Conservation (phyloP, 495 filamentous ascomycete genomes). For the Clavariopsis aquatica region DNA sequence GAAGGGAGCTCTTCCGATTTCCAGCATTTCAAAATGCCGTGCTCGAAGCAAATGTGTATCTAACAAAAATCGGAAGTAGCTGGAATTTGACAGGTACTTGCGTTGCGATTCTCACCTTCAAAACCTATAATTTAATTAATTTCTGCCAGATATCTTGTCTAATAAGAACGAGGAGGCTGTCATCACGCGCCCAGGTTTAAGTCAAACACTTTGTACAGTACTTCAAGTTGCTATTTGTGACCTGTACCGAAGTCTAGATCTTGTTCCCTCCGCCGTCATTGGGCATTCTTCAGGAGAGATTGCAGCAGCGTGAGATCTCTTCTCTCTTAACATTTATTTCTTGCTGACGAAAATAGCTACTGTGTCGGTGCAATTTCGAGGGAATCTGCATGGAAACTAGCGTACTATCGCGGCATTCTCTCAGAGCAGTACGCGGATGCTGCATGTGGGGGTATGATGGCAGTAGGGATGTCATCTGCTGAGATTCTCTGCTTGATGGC, state of each 20-base stretch:
- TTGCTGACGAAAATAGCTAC: too few species aligned
- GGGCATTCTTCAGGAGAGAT: conserved; percentile 33
- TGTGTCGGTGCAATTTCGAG: too few species aligned
- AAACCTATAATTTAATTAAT: background rate
- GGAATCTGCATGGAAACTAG: too few species aligned
- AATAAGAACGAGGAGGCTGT: too few species aligned
- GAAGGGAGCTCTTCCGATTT: background rate
- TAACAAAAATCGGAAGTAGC: background rate
- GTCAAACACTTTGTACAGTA: conserved; percentile 8
- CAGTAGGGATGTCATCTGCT: conserved; percentile 12
- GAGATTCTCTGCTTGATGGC: too few species aligned
- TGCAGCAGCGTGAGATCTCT: conserved; percentile 21
- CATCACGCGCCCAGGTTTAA: background rate
- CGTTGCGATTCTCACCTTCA: background rate
- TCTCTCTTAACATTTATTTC: too few species aligned
- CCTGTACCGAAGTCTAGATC: background rate
- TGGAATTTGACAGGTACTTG: background rate
- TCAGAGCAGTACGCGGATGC: background rate
- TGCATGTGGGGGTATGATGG: conserved; percentile 6
- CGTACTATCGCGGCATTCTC: too few species aligned
- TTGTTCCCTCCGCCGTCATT: conserved; percentile 8
- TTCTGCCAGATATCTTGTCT: too few species aligned
- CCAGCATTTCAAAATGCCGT: background rate
- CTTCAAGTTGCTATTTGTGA: conserved; percentile 18
- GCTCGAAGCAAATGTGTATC: background rate